Evolutionary conservation across 352 stramenopile genomes (phyloP).

Genomic region (Pythium utonaiense): DNA sequence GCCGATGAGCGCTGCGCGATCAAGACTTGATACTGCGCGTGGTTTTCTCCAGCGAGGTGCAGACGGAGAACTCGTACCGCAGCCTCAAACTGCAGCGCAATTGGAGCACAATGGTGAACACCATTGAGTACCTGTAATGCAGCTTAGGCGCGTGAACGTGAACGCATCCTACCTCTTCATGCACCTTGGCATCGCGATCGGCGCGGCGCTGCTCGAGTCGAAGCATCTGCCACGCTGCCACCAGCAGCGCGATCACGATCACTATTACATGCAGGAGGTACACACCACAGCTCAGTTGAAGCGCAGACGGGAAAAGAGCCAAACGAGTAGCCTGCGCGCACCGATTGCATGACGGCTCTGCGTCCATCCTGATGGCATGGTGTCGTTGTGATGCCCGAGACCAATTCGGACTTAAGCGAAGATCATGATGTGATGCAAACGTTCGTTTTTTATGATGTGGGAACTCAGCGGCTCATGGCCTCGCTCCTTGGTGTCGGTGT

Average conservation of each 20-base stretch:
- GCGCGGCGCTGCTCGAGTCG: conserved; percentile 45
- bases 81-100: conserved; percentile 40
- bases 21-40: conserved; percentile 41
- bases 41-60: conserved; percentile 28
- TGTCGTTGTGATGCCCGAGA: background rate
- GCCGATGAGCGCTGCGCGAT: conserved; percentile 21
- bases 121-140: too few species aligned
- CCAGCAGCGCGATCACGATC: conserved; percentile 49
- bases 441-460: background rate
- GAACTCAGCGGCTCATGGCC: background rate
- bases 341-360: conserved; percentile 10
- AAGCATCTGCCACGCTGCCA: conserved; percentile 58
- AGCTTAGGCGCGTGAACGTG: background rate
- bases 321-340: background rate
- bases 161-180: conserved; percentile 35
- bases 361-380: conserved; percentile 2
- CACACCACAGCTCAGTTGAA: background rate
- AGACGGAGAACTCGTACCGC: conserved; percentile 38
- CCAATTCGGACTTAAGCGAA: conserved; percentile 16
- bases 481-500: background rate
- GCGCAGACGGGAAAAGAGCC: background rate
- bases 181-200: conserved; percentile 21
- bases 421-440: background rate
- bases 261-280: conserved; percentile 26
- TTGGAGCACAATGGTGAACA: too few species aligned